phyloP scores from a whole-genome alignment of 805 yeast genomes.

The Sugiyamaella qingdaonensis region DNA sequence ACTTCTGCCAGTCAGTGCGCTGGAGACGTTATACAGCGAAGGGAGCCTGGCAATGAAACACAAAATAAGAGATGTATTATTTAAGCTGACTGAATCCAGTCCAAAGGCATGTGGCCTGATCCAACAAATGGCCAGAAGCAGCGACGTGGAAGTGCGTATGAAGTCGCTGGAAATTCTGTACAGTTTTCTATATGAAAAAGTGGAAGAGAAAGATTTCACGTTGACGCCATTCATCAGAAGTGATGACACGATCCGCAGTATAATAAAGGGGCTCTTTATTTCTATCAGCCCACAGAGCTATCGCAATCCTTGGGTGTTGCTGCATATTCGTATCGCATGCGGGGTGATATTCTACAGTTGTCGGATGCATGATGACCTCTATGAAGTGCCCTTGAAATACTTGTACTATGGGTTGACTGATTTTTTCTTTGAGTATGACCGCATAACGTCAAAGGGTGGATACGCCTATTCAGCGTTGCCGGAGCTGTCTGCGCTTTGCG shows the following conservation, averaged over 20 bases:
- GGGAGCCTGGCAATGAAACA: slow-evolving; percentile 12
- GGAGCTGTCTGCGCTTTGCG: background rate
- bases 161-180: background rate
- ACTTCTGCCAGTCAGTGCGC: slow-evolving; percentile 14
- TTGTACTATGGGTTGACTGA: slow-evolving; percentile 6
- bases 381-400: background rate
- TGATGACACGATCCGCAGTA: background rate
- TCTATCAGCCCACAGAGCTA: background rate
- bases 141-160: background rate
- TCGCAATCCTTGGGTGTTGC: background rate
- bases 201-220: background rate
- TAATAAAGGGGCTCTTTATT: background rate
- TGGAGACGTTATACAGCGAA: slow-evolving; percentile 15
- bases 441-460: background rate
- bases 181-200: background rate
- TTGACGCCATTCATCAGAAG: background rate
- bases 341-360: background rate
- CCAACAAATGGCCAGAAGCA: background rate
- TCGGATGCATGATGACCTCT: background rate
- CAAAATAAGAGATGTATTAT: slow-evolving; percentile 7
- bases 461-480: background rate
- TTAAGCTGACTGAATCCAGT: slow-evolving; percentile 3
- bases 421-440: slow-evolving; percentile 9
- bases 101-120: slow-evolving; percentile 7
- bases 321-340: background rate